Conservation (phyloP, 148 eudicot species). For the Simmondsia chinensis region DNA sequence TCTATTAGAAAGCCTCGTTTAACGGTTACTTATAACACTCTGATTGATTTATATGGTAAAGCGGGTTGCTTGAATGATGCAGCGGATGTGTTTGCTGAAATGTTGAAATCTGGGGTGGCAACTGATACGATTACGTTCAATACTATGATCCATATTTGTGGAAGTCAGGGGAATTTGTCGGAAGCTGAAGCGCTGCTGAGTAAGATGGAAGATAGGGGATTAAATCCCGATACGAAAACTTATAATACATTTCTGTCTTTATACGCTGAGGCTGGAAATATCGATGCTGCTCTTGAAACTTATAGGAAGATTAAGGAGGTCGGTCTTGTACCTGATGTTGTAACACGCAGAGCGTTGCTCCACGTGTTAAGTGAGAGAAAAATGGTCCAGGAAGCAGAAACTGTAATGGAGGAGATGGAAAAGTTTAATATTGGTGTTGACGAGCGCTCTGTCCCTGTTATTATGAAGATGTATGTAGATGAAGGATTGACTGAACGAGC, state of each 20-base stretch:
- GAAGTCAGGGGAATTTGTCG: slow-evolving; percentile 62
- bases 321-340: slow-evolving; percentile 67
- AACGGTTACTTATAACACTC: slow-evolving; percentile 61
- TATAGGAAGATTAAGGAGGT: slow-evolving; percentile 58
- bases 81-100: slow-evolving; percentile 61
- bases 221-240: slow-evolving; percentile 71
- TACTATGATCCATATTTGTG: slow-evolving; percentile 77
- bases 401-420: slow-evolving; percentile 52
- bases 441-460: slow-evolving; percentile 54
- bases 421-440: slow-evolving; percentile 34
- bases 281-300: slow-evolving; percentile 47
- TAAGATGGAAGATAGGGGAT: slow-evolving; percentile 77
- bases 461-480: slow-evolving; percentile 64
- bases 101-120: slow-evolving; percentile 70
- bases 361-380: slow-evolving; percentile 46
- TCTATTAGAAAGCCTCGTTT: slow-evolving; percentile 41
- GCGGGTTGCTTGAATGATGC: slow-evolving; percentile 76
- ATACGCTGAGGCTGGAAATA: slow-evolving; percentile 51
- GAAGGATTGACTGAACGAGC: slow-evolving; percentile 50
- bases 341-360: slow-evolving; percentile 60
- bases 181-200: slow-evolving; percentile 73
- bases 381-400: slow-evolving; percentile 57
- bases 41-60: slow-evolving; percentile 89
- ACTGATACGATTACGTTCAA: slow-evolving; percentile 62
- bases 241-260: slow-evolving; percentile 73